Percentiles rank a stretch among this genome's conserved stretches.
These are phyloP conservation scores for Boletus rufocinnamomeus DNA, from an alignment of 768 basidiomycete genomes.

Conservation along the genomic window DNA sequence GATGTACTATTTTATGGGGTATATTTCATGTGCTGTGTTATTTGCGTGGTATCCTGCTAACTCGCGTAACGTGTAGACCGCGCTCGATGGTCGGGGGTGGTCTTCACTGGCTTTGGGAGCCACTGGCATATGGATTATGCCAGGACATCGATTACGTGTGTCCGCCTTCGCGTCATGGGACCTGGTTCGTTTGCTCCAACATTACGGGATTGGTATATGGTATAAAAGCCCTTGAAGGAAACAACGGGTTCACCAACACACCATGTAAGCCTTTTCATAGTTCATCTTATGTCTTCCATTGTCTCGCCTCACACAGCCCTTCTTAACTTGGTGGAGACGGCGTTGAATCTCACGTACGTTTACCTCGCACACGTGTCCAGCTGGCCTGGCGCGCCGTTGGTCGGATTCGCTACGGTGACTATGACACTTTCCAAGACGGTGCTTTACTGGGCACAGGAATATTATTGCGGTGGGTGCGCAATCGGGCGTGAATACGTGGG, in stretches of 20 bases:
- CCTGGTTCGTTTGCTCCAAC: slow-evolving; percentile 40
- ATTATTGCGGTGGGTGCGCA: slow-evolving; percentile 70
- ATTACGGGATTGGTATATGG: slow-evolving; percentile 64
- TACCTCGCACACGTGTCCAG: slow-evolving; percentile 66
- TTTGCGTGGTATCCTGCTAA: not conserved
- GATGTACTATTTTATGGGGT: slow-evolving; percentile 87
- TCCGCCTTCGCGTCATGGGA: not conserved
- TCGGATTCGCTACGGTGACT: slow-evolving; percentile 71
- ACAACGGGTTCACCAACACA: slow-evolving; percentile 83
- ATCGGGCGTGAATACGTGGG: slow-evolving; percentile 70
- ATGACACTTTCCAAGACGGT: slow-evolving; percentile 86
- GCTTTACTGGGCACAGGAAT: slow-evolving; percentile 82
- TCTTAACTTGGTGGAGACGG: slow-evolving; percentile 76
- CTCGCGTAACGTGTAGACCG: slow-evolving; percentile 50
- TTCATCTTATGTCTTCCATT: not conserved
- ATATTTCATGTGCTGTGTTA: not conserved
- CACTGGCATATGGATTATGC: slow-evolving; percentile 78
- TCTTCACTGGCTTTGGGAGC: slow-evolving; percentile 89
- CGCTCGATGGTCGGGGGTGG: slow-evolving; percentile 87
- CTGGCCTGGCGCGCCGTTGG: slow-evolving; percentile 66
- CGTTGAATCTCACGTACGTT: slow-evolving; percentile 73
- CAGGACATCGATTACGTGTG: slow-evolving; percentile 58
- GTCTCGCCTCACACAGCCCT: slow-evolving; percentile 48
- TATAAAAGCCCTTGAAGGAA: slow-evolving; percentile 56
- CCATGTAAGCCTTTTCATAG: slow-evolving; percentile 57